A percentile compares a stretch with the other conserved stretches of the same genome.
These are phyloP conservation scores for Phytophthora melonis DNA, from an alignment of 352 stramenopile genomes.

Conservation along the genomic window DNA sequence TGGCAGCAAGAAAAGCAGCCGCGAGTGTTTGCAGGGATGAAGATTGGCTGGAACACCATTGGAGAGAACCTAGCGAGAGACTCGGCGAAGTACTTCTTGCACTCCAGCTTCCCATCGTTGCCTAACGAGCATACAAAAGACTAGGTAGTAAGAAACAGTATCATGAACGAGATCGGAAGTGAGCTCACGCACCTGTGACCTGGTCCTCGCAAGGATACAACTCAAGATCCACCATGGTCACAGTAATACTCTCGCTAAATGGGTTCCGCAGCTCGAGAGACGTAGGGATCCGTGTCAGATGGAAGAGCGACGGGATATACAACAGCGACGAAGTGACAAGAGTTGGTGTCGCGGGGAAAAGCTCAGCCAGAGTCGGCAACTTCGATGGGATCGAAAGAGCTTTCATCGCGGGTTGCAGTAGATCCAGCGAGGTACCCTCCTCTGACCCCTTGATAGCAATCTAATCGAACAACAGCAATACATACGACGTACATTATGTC, in stretches of 20 bases:
- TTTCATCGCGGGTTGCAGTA: constrained; percentile 71
- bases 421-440: constrained; percentile 63
- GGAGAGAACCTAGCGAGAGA: constrained; percentile 78
- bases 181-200: constrained; percentile 44
- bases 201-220: constrained; percentile 84
- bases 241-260: constrained; percentile 82
- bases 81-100: constrained; percentile 72
- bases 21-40: constrained; percentile 69
- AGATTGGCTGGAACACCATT: constrained; percentile 68
- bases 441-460: constrained; percentile 72
- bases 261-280: constrained; percentile 81
- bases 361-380: constrained; percentile 62
- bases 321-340: constrained; percentile 82
- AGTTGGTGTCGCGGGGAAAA: constrained; percentile 77
- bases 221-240: constrained; percentile 70
- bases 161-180: background rate
- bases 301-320: constrained; percentile 78
- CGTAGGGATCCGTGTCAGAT: constrained; percentile 75
- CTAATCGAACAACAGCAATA: constrained; percentile 34
- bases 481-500: background rate
- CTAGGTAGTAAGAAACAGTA: background rate
- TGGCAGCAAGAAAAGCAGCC: constrained; percentile 87
- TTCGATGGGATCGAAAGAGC: constrained; percentile 62
- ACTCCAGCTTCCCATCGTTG: constrained; percentile 59
- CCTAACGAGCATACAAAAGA: constrained; percentile 10